phyloP scores from a whole-genome alignment of 306 rosid species.

The Astragalus membranaceus region DNA sequence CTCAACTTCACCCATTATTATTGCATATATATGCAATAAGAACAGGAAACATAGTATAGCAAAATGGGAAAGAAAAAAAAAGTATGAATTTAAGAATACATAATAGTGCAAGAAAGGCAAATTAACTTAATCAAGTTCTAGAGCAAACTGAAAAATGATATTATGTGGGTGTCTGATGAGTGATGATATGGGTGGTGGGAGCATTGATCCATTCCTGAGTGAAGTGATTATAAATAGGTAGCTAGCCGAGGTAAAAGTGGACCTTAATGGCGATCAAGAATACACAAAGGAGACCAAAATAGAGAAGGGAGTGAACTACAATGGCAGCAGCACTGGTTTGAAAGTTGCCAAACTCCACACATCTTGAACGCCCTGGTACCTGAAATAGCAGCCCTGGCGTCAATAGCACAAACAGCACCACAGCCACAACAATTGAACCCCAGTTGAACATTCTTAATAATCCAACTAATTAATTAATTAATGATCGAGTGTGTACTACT shows the following conservation, averaged over 20 bases:
- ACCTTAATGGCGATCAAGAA: conserved; percentile 63
- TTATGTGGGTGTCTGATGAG: not conserved
- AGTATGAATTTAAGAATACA: not conserved
- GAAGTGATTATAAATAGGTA: not conserved
- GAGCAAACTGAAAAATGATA: not conserved
- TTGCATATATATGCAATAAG: not conserved
- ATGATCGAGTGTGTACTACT: too few species aligned
- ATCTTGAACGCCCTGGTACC: conserved; percentile 63
- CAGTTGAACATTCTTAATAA: conserved; percentile 52
- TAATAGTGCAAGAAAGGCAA: not conserved
- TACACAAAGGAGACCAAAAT: conserved; percentile 61
- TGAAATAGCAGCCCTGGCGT: conserved; percentile 78
- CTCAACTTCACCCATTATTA: not conserved
- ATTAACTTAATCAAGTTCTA: too few species aligned
- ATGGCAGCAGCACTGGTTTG: conserved; percentile 80
- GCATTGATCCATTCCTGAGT: not conserved
- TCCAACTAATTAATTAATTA: not conserved
- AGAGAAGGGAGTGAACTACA: conserved; percentile 70
- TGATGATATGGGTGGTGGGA: not conserved
- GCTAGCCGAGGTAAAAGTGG: conserved; percentile 53
- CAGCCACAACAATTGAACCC: conserved; percentile 77
- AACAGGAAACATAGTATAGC: not conserved
- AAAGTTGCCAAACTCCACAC: conserved; percentile 74
- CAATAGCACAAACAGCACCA: conserved; percentile 60
- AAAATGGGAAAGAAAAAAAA: not conserved